A percentile compares a stretch with the other conserved stretches of the same genome.
These are phyloP conservation scores for Colletotrichum plurivorum DNA, from an alignment of 2,329 filamentous ascomycete genomes.

Conservation along the genomic window DNA sequence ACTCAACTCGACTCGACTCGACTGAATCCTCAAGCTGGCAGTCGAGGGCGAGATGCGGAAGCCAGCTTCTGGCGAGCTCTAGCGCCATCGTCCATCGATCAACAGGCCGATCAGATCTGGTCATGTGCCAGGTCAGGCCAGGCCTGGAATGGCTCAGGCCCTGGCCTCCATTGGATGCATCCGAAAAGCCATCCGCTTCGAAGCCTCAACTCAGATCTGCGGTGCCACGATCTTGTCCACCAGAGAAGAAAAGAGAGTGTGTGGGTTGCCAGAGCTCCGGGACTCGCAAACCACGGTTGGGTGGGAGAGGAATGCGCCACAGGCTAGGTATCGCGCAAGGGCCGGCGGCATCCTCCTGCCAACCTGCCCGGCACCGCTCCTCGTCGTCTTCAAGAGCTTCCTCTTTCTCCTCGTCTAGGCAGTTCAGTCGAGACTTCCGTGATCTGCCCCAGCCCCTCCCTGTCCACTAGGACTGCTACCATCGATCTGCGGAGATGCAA, in stretches of 20 bases:
- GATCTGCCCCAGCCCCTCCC: conserved; percentile 32
- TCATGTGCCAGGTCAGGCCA: conserved; percentile 5
- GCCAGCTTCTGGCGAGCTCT: neutral
- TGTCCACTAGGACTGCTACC: conserved; percentile 36
- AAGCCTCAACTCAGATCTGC: conserved; percentile 28
- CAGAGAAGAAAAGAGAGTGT: conserved; percentile 1
- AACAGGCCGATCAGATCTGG: conserved; percentile 25
- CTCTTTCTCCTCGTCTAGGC: conserved; percentile 6
- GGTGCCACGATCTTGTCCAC: conserved; percentile 34
- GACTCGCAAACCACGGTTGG: conserved; percentile 15
- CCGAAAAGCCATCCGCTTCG: conserved; percentile 8
- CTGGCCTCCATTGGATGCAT: conserved; percentile 6
- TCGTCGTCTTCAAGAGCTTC: conserved; percentile 5
- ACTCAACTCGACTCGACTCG: neutral
- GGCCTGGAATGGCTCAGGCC: neutral
- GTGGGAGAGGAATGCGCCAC: conserved; percentile 2
- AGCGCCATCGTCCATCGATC: neutral
- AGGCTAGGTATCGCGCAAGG: neutral
- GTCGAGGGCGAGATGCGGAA: neutral
- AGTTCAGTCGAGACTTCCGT: conserved; percentile 26
- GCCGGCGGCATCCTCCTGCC: too few relatives aligned
- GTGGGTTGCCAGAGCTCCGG: conserved; percentile 24
- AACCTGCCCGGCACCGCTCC: neutral
- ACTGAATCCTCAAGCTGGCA: neutral
- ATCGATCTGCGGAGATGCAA: conserved; percentile 38